Percentiles rank a stretch among this genome's conserved stretches.
Conservation (phyloP, 768 basidiomycete species). For the Calocybe cyanea region DNA sequence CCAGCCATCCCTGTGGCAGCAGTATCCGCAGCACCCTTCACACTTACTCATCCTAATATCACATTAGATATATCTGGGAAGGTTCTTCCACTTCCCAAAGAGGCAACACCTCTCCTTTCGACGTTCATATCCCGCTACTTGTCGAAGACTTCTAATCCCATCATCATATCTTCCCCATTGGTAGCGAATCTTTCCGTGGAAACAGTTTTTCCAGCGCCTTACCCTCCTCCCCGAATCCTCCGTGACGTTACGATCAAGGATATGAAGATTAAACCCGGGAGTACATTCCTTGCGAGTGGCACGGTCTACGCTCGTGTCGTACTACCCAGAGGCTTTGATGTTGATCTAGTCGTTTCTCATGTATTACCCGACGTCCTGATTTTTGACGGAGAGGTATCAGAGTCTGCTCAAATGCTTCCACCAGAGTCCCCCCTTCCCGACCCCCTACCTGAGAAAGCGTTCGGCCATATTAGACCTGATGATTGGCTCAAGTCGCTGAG, state of each 20-base stretch:
- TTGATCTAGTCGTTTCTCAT: slow-evolving; percentile 57
- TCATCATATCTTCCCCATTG: slow-evolving; percentile 56
- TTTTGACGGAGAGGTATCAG: slow-evolving; percentile 67
- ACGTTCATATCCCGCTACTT: slow-evolving; percentile 63
- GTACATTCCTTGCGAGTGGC: slow-evolving; percentile 62
- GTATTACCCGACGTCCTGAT: slow-evolving; percentile 76
- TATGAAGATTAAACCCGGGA: slow-evolving; percentile 65
- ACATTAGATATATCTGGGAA: slow-evolving; percentile 53
- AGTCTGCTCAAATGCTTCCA: slow-evolving; percentile 14
- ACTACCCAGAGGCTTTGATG: slow-evolving; percentile 65
- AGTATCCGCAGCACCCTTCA: slow-evolving; percentile 52
- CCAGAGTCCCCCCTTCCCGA: slow-evolving; percentile 51
- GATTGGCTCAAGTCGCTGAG: slow-evolving; percentile 57
- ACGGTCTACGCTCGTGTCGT: slow-evolving; percentile 61
- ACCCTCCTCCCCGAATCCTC: slow-evolving; percentile 61
- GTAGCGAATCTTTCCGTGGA: slow-evolving; percentile 43
- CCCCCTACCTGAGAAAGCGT: slow-evolving; percentile 69
- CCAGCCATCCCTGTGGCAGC: slow-evolving; percentile 45
- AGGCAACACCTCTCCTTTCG: slow-evolving; percentile 45
- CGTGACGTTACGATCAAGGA: slow-evolving; percentile 69
- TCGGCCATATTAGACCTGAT: slow-evolving; percentile 69
- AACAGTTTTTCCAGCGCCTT: slow-evolving; percentile 62
- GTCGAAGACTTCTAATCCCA: slow-evolving; percentile 50
- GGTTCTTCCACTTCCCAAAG: slow-evolving; percentile 47
- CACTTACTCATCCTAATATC: slow-evolving; percentile 65